Evolutionary conservation across 345 rosid species (phyloP), one percentile per base, ranked within the genome.

Genomic region (Theobroma cacao): DNA sequence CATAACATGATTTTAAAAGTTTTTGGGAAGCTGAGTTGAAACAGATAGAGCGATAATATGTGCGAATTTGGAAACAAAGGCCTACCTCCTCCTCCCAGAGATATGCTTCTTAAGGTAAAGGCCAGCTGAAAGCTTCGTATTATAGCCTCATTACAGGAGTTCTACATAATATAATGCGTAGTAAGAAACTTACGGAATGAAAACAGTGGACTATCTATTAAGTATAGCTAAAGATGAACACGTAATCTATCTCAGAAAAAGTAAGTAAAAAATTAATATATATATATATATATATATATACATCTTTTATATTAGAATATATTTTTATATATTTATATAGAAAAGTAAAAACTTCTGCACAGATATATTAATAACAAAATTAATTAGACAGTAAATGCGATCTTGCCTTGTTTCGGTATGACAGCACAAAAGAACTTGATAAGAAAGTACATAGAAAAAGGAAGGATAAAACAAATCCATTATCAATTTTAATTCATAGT

Each of bases 41-140:
- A 18, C 15, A 14, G 30, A 61, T 8, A 33, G 58, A 40, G 43
- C 8, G 65, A 71, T 18, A 31, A 13, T 59, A 40, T 33, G 52
- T 31, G 78, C 59, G 7, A 56, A 8, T 66, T 40, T 58, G 14
- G 59, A 48, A 43, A 59, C 43, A 10, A 30, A 34, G 41, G n/a
- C 77, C 58, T 69, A 81, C 86, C 87, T 86, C 89, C 89, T 79
- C 58, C 78, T 80, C 83, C 86, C 64, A 88, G 82, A 36, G 89
- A 86, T 66, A 87, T 70, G 83, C 83, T 80, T 80, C 92, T 81
- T 63, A 85, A 86, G 56, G 93, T 88, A 70, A 90, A 86, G n/a
- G 95, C 92, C 79, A 91, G 80, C 84, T 87, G 95, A 75, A 90
- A 90, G 81, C 95, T 88, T 76, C 83, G 84, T 38, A 88, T 82